Conservation (phyloP, 768 basidiomycete species). For the Lentinula sp. region DNA sequence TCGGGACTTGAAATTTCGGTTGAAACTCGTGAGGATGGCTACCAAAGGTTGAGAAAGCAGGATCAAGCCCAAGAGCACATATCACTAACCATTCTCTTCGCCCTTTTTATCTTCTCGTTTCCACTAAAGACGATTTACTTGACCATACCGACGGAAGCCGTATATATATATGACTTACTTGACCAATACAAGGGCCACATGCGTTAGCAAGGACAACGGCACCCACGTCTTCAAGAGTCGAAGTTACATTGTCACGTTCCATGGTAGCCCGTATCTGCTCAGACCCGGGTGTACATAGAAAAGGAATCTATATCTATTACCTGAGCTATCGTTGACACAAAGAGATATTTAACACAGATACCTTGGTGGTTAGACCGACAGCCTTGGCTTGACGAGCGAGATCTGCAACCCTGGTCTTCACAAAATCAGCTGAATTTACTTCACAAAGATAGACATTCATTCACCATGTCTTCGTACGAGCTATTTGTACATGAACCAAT, state of each 20-base stretch:
- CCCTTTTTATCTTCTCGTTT: constrained; percentile 83
- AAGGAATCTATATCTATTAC: constrained; percentile 51
- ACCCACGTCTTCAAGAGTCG: constrained; percentile 80
- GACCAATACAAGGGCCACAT: constrained; percentile 98
- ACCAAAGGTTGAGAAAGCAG: constrained; percentile 5
- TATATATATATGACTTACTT: constrained; percentile 36
- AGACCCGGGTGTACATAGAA: constrained; percentile 85
- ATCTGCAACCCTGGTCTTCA: constrained; percentile 84
- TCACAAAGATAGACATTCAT: constrained; percentile 6
- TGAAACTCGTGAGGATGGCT: constrained; percentile 98
- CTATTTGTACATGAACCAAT: constrained; percentile 99
- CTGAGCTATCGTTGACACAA: neutral
- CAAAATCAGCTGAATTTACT: neutral
- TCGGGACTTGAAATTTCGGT: constrained; percentile 83
- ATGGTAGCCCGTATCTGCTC: constrained; percentile 98
- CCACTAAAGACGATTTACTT: constrained; percentile 50
- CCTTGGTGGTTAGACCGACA: constrained; percentile 76
- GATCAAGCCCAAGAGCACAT: constrained; percentile 1
- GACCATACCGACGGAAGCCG: neutral
- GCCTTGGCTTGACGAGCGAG: constrained; percentile 85
- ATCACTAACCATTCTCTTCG: constrained; percentile 78
- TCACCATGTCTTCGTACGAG: constrained; percentile 92
- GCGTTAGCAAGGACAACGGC: constrained; percentile 95
- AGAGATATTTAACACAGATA: constrained; percentile 22
- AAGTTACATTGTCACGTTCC: constrained; percentile 87